Conservation (phyloP, 768 basidiomycete genomes). For the Calocera viscosa region DNA sequence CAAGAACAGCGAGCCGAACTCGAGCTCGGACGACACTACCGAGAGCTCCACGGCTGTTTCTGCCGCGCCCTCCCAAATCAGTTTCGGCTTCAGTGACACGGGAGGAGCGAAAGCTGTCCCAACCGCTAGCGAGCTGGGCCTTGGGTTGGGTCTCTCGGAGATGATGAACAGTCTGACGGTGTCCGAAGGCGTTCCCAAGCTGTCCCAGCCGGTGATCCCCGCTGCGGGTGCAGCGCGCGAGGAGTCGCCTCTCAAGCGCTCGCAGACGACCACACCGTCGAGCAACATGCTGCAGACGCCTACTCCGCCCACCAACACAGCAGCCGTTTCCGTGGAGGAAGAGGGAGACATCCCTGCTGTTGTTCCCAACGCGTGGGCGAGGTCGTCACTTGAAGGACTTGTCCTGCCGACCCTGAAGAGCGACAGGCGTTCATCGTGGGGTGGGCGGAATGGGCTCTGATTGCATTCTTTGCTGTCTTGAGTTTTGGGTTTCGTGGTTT, state of each 20-base stretch:
- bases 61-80: not conserved
- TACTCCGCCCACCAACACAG: not conserved
- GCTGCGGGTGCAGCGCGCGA: not conserved
- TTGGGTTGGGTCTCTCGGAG: not conserved
- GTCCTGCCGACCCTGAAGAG: not conserved
- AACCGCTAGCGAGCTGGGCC: not conserved
- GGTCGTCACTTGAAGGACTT: not conserved
- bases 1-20: not conserved
- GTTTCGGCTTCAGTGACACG: not conserved
- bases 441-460: not conserved
- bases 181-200: not conserved
- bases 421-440: not conserved
- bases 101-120: not conserved
- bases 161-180: not conserved
- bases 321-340: not conserved
- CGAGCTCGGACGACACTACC: not conserved
- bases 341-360: not conserved
- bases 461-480: constrained; percentile 5
- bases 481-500: constrained; percentile 9
- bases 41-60: not conserved
- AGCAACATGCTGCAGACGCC: constrained; percentile 1
- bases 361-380: not conserved
- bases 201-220: not conserved
- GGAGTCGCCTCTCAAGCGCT: not conserved
- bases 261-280: not conserved